A percentile compares a stretch with the other conserved stretches of the same genome.
Conservation (phyloP, 2,329 filamentous ascomycete species). For the Byssothecium circinans region DNA sequence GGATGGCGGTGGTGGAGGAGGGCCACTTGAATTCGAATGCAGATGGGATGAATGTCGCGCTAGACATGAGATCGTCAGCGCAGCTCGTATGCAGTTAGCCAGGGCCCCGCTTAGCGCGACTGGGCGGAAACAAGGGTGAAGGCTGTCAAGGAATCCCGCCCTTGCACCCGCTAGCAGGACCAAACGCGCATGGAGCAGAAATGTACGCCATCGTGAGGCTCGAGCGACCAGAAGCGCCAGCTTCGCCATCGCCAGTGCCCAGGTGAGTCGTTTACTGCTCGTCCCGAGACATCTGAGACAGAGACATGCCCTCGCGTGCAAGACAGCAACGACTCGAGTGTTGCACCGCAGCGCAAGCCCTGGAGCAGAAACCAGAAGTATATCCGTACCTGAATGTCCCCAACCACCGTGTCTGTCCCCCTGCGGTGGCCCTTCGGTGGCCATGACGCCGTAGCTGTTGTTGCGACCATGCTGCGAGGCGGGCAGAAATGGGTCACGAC, state of each 20-base stretch:
- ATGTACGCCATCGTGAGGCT: neutral
- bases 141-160: conserved; percentile 4
- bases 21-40: conserved; percentile 31
- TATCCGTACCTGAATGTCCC: conserved; percentile 42
- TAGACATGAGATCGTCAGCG: conserved; percentile 26
- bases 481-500: conserved; percentile 52
- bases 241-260: conserved; percentile 10
- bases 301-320: conserved; percentile 5
- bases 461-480: conserved; percentile 41
- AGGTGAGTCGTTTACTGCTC: conserved; percentile 20
- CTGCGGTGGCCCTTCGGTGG: conserved; percentile 31
- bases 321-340: conserved; percentile 8
- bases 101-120: conserved; percentile 28
- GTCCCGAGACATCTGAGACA: too few relatives aligned
- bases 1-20: conserved; percentile 38
- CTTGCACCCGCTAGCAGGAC: conserved; percentile 1
- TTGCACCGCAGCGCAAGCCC: conserved; percentile 12
- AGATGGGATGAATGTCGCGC: conserved; percentile 34
- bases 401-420: conserved; percentile 38
- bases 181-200: neutral
- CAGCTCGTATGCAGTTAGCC: conserved; percentile 8
- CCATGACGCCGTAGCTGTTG: conserved; percentile 45
- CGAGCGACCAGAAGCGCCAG: neutral
- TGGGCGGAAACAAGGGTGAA: conserved; percentile 10
- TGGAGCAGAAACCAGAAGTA: conserved; percentile 10